phyloP scores from a whole-genome alignment of 305 asterid species.

The Fraxinus greggii region DNA sequence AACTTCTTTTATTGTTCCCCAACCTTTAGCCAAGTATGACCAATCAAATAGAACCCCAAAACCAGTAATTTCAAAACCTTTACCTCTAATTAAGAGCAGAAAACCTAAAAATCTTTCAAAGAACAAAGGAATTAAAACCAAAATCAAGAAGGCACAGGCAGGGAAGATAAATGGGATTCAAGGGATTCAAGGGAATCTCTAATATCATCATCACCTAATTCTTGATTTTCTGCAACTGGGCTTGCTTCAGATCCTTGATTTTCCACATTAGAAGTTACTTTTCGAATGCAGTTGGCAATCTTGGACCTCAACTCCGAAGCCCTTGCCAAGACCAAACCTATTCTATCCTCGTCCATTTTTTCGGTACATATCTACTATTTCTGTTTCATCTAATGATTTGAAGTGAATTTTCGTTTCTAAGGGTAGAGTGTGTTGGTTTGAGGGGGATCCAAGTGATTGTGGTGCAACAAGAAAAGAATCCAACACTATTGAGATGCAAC shows the following conservation, averaged over 20 bases:
- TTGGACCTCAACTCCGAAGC: slow-evolving; percentile 74
- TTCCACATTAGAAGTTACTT: slow-evolving; percentile 23
- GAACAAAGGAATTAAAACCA: background rate
- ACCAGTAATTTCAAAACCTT: background rate
- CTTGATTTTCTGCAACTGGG: slow-evolving; percentile 34
- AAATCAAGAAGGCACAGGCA: slow-evolving; percentile 54
- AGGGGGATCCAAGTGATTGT: background rate
- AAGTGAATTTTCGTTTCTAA: background rate
- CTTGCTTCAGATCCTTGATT: slow-evolving; percentile 31
- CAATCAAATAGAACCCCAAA: background rate
- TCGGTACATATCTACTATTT: background rate
- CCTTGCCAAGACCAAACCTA: slow-evolving; percentile 75
- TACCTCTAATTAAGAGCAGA: background rate
- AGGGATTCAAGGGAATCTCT: slow-evolving; percentile 84
- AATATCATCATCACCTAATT: slow-evolving; percentile 35
- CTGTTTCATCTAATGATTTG: background rate
- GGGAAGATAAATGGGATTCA: slow-evolving; percentile 73
- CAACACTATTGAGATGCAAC: background rate
- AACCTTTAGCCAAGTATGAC: background rate
- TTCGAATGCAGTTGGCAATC: slow-evolving; percentile 56
- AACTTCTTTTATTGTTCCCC: background rate
- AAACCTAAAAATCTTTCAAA: background rate
- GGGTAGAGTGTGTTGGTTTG: background rate
- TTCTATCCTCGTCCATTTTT: slow-evolving; percentile 71
- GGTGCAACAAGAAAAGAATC: background rate